Base-by-base conservation (phyloP, 2,329 filamentous ascomycete species). In the Colletotrichum sp. region DNA sequence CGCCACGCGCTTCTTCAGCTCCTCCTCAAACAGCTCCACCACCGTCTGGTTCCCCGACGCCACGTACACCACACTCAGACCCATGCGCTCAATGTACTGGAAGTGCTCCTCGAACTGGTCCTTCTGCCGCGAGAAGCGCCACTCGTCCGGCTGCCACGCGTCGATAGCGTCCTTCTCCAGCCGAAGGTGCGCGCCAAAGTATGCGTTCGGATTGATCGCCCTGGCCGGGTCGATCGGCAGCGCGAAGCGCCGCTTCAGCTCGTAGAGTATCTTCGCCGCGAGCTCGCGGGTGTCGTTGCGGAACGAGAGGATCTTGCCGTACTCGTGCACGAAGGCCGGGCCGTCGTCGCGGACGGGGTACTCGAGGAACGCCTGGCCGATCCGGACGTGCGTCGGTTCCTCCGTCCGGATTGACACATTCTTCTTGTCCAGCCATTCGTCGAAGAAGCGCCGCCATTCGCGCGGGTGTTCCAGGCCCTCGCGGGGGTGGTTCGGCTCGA, bases 321-420 rank as follows among this genome's bases (percentile, higher is more conserved):
- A 83, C 71, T 82, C 79, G 78, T 79, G 79, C 3, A 81, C 82
- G 34, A 86, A 83, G 14, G 77, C 79, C 59, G 79, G 77, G 43
- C 84, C 84, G 77, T 86, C 84, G 61, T 80, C 81, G 59, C 79
- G 80, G 6, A 83, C 82, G 12, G 84, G 84, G 67, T 85, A 86
- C 63, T 85, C 81, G 57, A 85, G 81, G 71, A 83, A 85, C 0
- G 83, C 82, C 74, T 84, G 84, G 59, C 81, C 81, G 32, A 81
- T 75, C 68, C 71, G 71, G 63, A 83, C 73, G 71, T 83, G 82
- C 6, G 82, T 78, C 9, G 82, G 81, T 1, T 43, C 68, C 1
- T 77, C 74, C 4, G 16, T 13, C 10, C 34, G 39, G 13, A 69
- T 36, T 10, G n/a, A 10, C 7, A 74, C 70, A 55, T 48, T 73